Evolutionary conservation across 108 stramenopile genomes (phyloP), one percentile per base, ranked within the genome.

Genomic region (Aurantiochytrium sp.): DNA sequence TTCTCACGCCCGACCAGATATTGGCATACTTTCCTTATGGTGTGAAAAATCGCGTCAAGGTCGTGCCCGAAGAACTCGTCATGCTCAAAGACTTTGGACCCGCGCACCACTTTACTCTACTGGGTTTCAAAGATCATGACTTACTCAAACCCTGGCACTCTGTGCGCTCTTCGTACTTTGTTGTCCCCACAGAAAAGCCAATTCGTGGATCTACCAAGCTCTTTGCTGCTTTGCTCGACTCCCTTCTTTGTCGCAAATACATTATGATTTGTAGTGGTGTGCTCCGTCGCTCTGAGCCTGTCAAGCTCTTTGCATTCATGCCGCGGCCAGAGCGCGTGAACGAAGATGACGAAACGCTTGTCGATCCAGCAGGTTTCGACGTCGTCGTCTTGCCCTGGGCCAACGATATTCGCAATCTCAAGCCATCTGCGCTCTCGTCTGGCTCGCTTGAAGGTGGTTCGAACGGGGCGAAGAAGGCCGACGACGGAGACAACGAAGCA

Each of bases 1-100:
- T 53, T 53, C 76, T 83, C n/a, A 83, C 76, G n/a, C 76, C 76
- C 2, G 76, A 83, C 51, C 76, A 83, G 76, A 83, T 83, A 14
- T 6, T 53, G 6, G 6, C 76, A 6, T 83, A 53, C 23, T 53
- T 53, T 0, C 45, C 19, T 12, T 83, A 53, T 53, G 76, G 76
- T 12, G 51, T 25, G 10, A n/a, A 53, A 18, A 53, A 47, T 47
- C 45, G 76, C n/a, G 76, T 83, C 51, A n/a, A 53, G 8, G 76
- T 83, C 23, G 16, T 18, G 6, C 76, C 16, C 19, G 76, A 83
- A 18, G 76, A 83, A 35, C 18, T 83, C 19, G 25, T 18, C n/a
- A 28, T 53, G n/a, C 51, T 83, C 23, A 83, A 83, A 45, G n/a
- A 47, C 3, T 47, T 83, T 18, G 51, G 49, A 6, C 76, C 76